These are phyloP conservation scores for Russula ochroleuca DNA, from an alignment of 768 basidiomycete genomes.

Conservation along the genomic window DNA sequence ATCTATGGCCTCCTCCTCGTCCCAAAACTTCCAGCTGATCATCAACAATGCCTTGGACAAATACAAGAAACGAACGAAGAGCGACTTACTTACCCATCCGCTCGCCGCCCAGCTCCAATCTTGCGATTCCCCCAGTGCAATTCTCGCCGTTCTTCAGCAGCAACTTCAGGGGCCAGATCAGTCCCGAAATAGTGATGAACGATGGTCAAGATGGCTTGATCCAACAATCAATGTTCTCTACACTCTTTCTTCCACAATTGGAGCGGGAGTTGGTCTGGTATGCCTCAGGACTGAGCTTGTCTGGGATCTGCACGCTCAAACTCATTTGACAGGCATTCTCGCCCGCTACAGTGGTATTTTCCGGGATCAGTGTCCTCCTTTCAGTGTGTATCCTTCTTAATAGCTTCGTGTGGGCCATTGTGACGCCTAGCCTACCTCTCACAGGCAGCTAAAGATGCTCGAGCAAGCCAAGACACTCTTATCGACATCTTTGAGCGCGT, in stretches of 20 bases:
- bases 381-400: background rate
- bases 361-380: background rate
- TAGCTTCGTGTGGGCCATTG: background rate
- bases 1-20: background rate
- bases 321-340: background rate
- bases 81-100: background rate
- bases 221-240: background rate
- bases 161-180: background rate
- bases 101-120: background rate
- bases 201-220: background rate
- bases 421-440: background rate
- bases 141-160: background rate
- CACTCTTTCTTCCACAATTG: background rate
- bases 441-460: background rate
- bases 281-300: background rate
- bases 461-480: background rate
- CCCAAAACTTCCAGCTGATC: background rate
- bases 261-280: background rate
- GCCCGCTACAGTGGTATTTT: background rate
- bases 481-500: background rate
- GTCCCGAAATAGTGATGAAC: background rate
- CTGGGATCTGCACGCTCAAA: background rate
- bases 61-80: background rate
- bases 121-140: background rate
- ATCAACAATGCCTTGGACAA: background rate